Percentiles rank a stretch among this genome's conserved stretches.
Conservation (phyloP, 345 rosid genomes). For the Acer negundo region DNA sequence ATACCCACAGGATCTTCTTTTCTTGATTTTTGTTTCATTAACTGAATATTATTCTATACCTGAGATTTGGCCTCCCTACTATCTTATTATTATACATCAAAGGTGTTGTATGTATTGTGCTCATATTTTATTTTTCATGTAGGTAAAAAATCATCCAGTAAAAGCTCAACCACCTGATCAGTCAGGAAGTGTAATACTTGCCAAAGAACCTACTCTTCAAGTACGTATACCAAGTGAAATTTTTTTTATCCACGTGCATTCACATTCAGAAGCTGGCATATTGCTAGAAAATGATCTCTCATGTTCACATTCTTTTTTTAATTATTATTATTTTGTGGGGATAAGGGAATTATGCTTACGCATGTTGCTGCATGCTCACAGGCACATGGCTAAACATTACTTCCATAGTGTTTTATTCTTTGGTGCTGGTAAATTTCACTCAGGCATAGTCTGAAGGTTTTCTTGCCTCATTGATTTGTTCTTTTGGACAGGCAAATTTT, state of each 20-base stretch:
- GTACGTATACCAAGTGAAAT: conserved; percentile 37
- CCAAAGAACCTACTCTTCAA: conserved; percentile 84
- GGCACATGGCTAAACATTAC: neutral
- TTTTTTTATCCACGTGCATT: neutral
- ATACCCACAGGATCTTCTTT: neutral
- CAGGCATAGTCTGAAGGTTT: neutral
- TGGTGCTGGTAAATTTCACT: neutral
- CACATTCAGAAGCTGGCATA: neutral
- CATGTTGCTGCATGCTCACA: neutral
- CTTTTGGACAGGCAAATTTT: conserved; percentile 71
- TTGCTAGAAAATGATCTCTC: neutral
- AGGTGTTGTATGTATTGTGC: neutral
- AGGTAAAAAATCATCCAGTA: conserved; percentile 95
- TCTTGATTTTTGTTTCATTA: neutral
- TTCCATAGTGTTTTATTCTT: neutral
- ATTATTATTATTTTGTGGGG: neutral
- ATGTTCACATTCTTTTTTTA: too few relatives aligned
- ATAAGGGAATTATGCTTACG: neutral
- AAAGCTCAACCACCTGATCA: conserved; percentile 81
- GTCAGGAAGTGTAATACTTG: conserved; percentile 87
- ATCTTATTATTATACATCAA: neutral
- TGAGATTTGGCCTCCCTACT: neutral
- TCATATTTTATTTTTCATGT: conserved; percentile 14
- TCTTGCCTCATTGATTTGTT: conserved; percentile 2
- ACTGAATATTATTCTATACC: neutral